These are phyloP conservation scores for Penicillium sp. DNA, from an alignment of 2,329 filamentous ascomycete genomes.

Conservation along the genomic window DNA sequence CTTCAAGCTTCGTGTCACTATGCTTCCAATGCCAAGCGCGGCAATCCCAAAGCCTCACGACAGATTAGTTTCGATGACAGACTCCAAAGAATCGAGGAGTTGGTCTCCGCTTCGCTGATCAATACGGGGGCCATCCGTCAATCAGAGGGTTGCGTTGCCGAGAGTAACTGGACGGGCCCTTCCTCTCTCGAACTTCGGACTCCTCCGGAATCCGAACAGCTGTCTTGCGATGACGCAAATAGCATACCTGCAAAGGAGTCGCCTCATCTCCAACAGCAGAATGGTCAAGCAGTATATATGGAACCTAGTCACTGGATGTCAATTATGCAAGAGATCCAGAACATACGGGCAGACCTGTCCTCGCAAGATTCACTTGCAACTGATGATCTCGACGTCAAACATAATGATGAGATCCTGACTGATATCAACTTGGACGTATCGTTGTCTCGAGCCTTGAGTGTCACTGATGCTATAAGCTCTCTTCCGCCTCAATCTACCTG, in stretches of 20 bases:
- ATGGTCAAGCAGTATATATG: constrained; percentile 8
- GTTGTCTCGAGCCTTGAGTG: background rate
- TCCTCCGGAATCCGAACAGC: background rate
- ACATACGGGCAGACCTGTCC: constrained; percentile 13
- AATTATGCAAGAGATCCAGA: constrained; percentile 19
- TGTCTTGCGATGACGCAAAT: background rate
- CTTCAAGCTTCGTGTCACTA: constrained; percentile 6
- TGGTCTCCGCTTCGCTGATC: constrained; percentile 9
- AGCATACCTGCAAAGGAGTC: background rate
- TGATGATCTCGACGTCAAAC: background rate
- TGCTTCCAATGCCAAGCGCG: constrained; percentile 16
- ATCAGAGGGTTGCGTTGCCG: background rate
- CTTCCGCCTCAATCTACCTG: constrained; percentile 13
- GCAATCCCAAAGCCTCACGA: background rate
- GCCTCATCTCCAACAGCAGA: constrained; percentile 4
- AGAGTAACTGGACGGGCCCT: background rate
- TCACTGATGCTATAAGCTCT: constrained; percentile 9
- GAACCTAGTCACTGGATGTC: constrained; percentile 21
- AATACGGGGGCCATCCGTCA: background rate
- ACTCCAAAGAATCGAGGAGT: constrained; percentile 15
- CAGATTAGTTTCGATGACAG: constrained; percentile 12
- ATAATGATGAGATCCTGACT: background rate
- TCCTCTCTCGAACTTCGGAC: background rate
- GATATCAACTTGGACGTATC: constrained; percentile 10
- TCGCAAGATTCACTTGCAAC: background rate